phyloP scores from a whole-genome alignment of 1,284 basidiomycete genomes.

The Trametes pubescens region DNA sequence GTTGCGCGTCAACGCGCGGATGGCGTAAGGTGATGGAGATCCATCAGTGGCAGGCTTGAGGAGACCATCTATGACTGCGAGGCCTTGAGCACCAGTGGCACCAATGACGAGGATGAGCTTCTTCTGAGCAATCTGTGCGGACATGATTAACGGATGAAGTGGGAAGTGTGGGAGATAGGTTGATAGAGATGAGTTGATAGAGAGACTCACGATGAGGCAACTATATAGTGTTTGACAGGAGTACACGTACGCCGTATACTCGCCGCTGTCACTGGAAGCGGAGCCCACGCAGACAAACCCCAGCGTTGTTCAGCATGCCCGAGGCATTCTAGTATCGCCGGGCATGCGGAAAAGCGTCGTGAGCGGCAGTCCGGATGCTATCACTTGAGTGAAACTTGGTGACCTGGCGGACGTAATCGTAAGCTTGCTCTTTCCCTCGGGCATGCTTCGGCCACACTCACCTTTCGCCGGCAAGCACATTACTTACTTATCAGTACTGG shows the following conservation, averaged over 20 bases:
- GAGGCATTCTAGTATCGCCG: not conserved
- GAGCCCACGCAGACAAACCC: not conserved
- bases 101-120: constrained; percentile 60
- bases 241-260: not conserved
- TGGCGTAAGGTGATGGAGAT: constrained; percentile 52
- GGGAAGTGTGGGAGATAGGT: not conserved
- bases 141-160: constrained; percentile 18
- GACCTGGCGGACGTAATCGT: constrained; percentile 3
- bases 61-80: constrained; percentile 53
- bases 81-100: constrained; percentile 60
- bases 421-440: not conserved
- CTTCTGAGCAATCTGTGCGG: constrained; percentile 18
- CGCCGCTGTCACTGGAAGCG: not conserved
- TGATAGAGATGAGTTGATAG: too few relatives aligned
- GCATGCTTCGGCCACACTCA: not conserved
- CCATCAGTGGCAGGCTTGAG: constrained; percentile 49
- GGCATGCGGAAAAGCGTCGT: not conserved
- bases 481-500: too few relatives aligned
- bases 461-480: too few relatives aligned
- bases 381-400: too few relatives aligned
- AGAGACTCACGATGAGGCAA: not conserved
- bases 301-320: not conserved
- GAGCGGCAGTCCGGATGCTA: too few relatives aligned
- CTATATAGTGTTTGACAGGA: not conserved
- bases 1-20: constrained; percentile 58